Evolutionary conservation across 2,329 filamentous ascomycete species (phyloP).

Genomic region (Teratosphaeria gauchensis): DNA sequence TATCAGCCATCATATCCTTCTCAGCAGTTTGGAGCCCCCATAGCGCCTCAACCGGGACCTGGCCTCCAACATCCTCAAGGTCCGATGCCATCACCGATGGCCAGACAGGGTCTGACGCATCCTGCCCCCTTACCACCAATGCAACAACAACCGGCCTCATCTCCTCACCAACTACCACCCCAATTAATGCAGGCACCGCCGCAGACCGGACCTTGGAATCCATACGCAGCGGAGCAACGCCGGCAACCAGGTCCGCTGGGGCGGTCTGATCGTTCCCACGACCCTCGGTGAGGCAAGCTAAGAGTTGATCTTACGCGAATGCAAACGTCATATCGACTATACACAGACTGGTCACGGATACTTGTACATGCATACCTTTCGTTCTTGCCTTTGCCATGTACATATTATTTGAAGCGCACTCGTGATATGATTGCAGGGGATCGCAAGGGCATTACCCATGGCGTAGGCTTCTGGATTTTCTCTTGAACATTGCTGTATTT

Average conservation of each 20-base stretch:
- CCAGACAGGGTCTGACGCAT: slow-evolving; percentile 7
- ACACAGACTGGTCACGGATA: neutral
- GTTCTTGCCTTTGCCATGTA: neutral
- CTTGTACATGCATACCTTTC: neutral
- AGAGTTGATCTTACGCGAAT: neutral
- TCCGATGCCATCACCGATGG: slow-evolving; percentile 13
- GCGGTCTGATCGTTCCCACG: neutral
- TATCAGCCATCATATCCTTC: slow-evolving; percentile 11
- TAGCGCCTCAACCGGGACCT: slow-evolving; percentile 13
- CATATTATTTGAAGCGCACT: neutral
- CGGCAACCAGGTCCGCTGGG: slow-evolving; percentile 4
- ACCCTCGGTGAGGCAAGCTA: neutral
- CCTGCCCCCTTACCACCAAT: slow-evolving; percentile 5
- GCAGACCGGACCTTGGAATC: slow-evolving; percentile 25
- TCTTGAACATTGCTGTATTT: neutral
- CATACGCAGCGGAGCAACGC: slow-evolving; percentile 17
- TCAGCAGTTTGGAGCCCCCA: slow-evolving; percentile 5
- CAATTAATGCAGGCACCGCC: slow-evolving; percentile 25
- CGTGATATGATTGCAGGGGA: neutral
- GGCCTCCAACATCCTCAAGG: slow-evolving; percentile 9
- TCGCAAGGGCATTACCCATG: neutral
- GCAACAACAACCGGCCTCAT: neutral
- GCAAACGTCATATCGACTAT: neutral
- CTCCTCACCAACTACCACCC: slow-evolving; percentile 4
- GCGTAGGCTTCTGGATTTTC: neutral